Evolutionary conservation across 352 stramenopile species (phyloP), one percentile per base, ranked within the genome.

Genomic region (Blastocystis sp.): DNA sequence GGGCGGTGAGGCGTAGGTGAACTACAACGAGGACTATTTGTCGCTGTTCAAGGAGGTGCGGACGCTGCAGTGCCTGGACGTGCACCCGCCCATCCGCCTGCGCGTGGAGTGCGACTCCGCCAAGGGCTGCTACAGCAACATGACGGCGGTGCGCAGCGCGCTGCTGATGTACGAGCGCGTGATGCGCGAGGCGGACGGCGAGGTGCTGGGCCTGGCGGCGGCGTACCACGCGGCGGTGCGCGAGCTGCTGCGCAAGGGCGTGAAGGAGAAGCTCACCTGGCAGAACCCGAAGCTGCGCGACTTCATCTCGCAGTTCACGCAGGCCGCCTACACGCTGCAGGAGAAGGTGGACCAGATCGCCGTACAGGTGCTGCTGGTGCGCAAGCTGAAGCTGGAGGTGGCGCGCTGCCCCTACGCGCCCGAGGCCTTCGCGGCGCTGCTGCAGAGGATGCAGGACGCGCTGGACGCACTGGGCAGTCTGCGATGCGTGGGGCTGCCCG

Each of bases 1-100:
- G n/a, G 76, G 84, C 1, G 79, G 65, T 28, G 45, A 89, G 90
- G 93, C 21, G 14, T 92, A 90, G 71, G 92, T 94, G 4, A 97
- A 97, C 65, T 99, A 98, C 92, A 98, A 99, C 89, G 94, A 98
- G 89, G 95, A 98, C 90, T 98, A 96, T 89, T 95, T 99, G 48
- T 95, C 95, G 48, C 91, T 99, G 45, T 98, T 98, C 90, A 98
- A 98, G 89, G 97, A 99, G 92, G 97, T 98, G 62, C 93, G 95
- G 57, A 98, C 99, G 90, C 91, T 99, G 45, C 95, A 98, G 88
- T 99, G 96, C 96, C 90, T 99, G 14, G 96, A 96, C 21, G 98
- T 98, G 87, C 93, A 93, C 28, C 96, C 99, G 52, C 96, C 96
- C 24, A 96, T 97, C 76, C 98, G 95, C 11, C 91, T 97, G 78